These are phyloP conservation scores for Sclerotinia nivalis DNA, from an alignment of 2,329 filamentous ascomycete species.

Conservation along the genomic window DNA sequence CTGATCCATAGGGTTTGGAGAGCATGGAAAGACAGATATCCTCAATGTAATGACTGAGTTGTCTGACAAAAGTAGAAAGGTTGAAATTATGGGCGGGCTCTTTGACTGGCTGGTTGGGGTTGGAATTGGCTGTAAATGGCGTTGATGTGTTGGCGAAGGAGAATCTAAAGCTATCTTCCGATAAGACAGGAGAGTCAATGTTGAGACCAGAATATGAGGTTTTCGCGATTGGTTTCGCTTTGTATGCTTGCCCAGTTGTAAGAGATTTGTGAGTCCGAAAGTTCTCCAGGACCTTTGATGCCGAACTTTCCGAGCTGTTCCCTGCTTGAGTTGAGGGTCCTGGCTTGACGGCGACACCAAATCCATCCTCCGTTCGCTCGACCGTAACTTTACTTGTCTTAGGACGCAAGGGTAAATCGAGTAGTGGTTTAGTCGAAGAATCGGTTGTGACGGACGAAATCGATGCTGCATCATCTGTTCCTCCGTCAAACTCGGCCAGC, in stretches of 20 bases:
- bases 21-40: constrained; percentile 22
- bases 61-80: constrained; percentile 20
- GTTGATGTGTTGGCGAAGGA: background rate
- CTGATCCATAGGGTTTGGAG: constrained; percentile 5
- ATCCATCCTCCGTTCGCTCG: background rate
- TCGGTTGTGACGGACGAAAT: background rate
- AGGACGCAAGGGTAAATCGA: background rate
- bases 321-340: background rate
- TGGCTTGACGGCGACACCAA: background rate
- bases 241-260: background rate
- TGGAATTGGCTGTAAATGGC: background rate
- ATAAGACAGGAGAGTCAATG: background rate
- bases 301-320: background rate
- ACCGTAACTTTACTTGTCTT: background rate
- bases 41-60: constrained; percentile 24
- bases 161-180: background rate
- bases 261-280: background rate
- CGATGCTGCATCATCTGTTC: background rate
- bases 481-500: background rate
- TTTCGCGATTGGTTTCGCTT: background rate
- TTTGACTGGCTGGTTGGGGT: background rate
- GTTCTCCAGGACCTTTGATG: background rate
- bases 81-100: constrained; percentile 23
- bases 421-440: background rate
- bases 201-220: background rate